These are phyloP conservation scores for Thoreauomyces humboldtii DNA, from an alignment of 192 early-diverging fungal species.

Conservation along the genomic window DNA sequence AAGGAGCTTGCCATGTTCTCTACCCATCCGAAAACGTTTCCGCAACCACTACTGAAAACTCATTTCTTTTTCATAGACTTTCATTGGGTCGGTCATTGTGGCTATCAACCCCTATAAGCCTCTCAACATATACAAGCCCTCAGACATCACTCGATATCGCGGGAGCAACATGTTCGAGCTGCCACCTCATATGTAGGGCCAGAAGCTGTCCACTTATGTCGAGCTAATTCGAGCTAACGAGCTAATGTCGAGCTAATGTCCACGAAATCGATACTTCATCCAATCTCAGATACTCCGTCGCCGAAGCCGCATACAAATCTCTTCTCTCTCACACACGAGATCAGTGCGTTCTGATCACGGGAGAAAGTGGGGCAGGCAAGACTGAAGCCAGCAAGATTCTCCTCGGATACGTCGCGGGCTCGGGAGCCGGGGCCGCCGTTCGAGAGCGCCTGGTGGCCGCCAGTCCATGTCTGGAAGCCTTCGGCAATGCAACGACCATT, in stretches of 20 bases:
- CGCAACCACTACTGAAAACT: background rate
- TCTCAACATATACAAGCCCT: conserved; percentile 85
- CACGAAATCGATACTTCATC: too few relatives aligned
- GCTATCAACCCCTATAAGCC: conserved; percentile 96
- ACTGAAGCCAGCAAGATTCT: conserved; percentile 99
- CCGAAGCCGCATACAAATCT: conserved; percentile 40
- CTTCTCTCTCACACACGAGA: conserved; percentile 31
- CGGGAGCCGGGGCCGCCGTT: conserved; percentile 36
- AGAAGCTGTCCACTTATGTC: too few relatives aligned
- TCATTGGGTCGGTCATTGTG: conserved; percentile 70
- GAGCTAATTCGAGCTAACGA: too few relatives aligned
- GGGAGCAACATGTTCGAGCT: conserved; percentile 48
- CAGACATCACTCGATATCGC: conserved; percentile 68
- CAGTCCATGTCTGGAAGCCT: conserved; percentile 96
- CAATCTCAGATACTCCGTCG: conserved; percentile 40
- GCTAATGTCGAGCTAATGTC: too few relatives aligned
- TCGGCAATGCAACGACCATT: conserved; percentile 98
- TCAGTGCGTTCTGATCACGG: conserved; percentile 65
- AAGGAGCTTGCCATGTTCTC: background rate
- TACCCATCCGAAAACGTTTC: background rate
- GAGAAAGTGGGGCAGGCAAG: conserved; percentile 98
- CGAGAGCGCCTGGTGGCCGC: conserved; percentile 94
- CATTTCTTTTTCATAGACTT: conserved; percentile 19
- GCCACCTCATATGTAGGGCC: conserved; percentile 81
- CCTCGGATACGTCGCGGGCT: conserved; percentile 90